These are phyloP conservation scores for Dendrobium officinale DNA, from an alignment of 106 monocot genomes.

Conservation along the genomic window DNA sequence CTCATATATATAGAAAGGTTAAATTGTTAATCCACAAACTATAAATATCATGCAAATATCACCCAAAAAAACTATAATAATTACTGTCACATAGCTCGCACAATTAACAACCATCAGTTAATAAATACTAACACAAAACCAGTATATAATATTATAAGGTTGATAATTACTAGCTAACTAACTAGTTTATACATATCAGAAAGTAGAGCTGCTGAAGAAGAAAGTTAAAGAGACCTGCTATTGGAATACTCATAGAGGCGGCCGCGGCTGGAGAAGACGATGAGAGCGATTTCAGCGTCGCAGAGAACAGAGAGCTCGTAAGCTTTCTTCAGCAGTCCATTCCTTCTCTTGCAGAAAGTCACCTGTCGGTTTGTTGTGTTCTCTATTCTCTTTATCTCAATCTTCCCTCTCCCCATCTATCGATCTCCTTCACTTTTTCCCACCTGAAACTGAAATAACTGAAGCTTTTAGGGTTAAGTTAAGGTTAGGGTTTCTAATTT, in stretches of 20 bases:
- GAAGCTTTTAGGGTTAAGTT: not conserved
- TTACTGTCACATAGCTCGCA: no score
- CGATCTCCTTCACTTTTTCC: not conserved
- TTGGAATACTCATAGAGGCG: conserved; percentile 12
- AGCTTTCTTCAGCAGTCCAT: conserved; percentile 10
- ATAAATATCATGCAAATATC: no score
- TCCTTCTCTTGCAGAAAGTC: conserved; percentile 11
- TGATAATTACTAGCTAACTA: no score
- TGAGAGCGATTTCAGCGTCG: conserved; percentile 10
- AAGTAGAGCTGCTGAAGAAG: not conserved
- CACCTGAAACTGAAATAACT: no score
- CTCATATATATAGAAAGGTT: no score
- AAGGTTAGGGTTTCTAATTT: not conserved
- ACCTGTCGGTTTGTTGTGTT: conserved; percentile 14
- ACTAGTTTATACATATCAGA: not conserved
- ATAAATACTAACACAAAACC: not conserved
- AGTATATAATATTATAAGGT: no score
- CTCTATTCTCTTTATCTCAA: conserved; percentile 19
- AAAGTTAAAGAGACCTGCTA: not conserved
- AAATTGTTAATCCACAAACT: no score
- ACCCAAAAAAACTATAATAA: no score
- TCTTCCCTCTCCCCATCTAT: conserved; percentile 16
- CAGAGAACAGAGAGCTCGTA: conserved; percentile 5
- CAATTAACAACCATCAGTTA: not conserved
- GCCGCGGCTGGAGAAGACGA: conserved; percentile 11